These are phyloP conservation scores for Phytophthora foliorum DNA, from an alignment of 352 stramenopile species.

Conservation along the genomic window DNA sequence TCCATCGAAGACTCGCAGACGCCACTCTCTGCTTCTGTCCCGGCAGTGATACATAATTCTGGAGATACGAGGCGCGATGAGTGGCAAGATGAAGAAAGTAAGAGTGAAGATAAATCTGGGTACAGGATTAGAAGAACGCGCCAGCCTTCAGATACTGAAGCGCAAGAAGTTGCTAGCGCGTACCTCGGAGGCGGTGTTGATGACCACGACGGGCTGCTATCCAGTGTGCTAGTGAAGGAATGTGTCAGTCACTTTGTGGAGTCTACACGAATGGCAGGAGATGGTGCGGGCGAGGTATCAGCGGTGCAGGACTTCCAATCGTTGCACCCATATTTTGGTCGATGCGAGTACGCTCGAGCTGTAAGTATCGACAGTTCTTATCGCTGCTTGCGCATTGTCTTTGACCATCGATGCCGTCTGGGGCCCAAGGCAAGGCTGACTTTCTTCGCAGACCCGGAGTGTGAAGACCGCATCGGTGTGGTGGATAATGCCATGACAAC, in stretches of 20 bases:
- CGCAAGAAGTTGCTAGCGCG: constrained; percentile 63
- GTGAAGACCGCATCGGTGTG: constrained; percentile 58
- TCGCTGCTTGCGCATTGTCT: constrained; percentile 79
- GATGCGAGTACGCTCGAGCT: constrained; percentile 79
- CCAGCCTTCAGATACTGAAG: constrained; percentile 70
- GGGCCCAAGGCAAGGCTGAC: constrained; percentile 74
- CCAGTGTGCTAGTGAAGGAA: constrained; percentile 83
- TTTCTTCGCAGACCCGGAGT: constrained; percentile 81
- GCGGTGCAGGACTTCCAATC: constrained; percentile 75
- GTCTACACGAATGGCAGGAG: constrained; percentile 76
- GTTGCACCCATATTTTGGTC: constrained; percentile 87
- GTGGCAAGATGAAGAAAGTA: constrained; percentile 47
- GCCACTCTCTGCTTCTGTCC: constrained; percentile 4
- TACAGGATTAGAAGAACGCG: constrained; percentile 29
- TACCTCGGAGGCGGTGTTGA: constrained; percentile 58
- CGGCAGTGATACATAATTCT: background rate
- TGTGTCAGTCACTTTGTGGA: constrained; percentile 89
- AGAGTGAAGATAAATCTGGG: constrained; percentile 31
- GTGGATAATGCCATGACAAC: constrained; percentile 60
- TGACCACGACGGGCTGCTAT: constrained; percentile 71
- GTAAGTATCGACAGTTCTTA: constrained; percentile 62
- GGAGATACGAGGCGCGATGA: background rate
- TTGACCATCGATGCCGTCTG: constrained; percentile 82
- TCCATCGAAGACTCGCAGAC: constrained; percentile 46
- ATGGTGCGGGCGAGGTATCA: constrained; percentile 45